Conservation (phyloP, 768 basidiomycete species). For the Agrocybe praecox region DNA sequence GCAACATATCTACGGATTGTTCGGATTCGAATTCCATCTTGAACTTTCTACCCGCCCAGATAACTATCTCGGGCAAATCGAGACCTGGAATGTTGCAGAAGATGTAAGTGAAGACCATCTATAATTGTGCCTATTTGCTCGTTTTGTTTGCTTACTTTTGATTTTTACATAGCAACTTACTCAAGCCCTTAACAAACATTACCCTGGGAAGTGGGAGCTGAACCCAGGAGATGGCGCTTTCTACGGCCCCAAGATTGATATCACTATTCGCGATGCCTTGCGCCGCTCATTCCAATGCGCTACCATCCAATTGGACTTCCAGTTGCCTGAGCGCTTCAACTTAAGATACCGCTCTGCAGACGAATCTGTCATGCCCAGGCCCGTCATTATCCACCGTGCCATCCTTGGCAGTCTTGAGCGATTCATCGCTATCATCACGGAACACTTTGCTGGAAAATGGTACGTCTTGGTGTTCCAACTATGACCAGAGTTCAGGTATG, state of each 20-base stretch:
- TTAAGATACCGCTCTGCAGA: slow-evolving; percentile 86
- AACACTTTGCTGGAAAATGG: slow-evolving; percentile 99
- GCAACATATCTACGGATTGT: slow-evolving; percentile 89
- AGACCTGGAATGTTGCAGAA: slow-evolving; percentile 92
- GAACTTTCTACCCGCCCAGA: slow-evolving; percentile 96
- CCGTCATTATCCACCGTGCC: slow-evolving; percentile 98
- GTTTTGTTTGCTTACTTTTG: slow-evolving; percentile 2
- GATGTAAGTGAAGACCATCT: slow-evolving; percentile 42
- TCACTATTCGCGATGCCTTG: slow-evolving; percentile 92
- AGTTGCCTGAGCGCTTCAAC: slow-evolving; percentile 95
- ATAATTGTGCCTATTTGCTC: slow-evolving; percentile 5
- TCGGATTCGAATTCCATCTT: slow-evolving; percentile 93
- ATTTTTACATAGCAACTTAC: slow-evolving; percentile 88
- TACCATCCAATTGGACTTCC: slow-evolving; percentile 98
- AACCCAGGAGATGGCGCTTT: slow-evolving; percentile 98
- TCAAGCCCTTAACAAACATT: slow-evolving; percentile 79
- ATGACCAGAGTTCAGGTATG: neutral
- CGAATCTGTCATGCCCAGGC: slow-evolving; percentile 67
- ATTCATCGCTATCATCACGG: slow-evolving; percentile 96
- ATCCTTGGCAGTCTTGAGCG: slow-evolving; percentile 93
- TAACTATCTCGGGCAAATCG: slow-evolving; percentile 86
- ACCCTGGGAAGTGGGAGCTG: slow-evolving; percentile 88
- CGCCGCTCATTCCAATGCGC: slow-evolving; percentile 96
- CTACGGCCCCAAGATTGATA: slow-evolving; percentile 99
- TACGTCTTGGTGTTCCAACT: slow-evolving; percentile 33